These are phyloP conservation scores for Hyphodiscus hymeniophilus DNA, from an alignment of 495 filamentous ascomycete genomes.

Conservation along the genomic window DNA sequence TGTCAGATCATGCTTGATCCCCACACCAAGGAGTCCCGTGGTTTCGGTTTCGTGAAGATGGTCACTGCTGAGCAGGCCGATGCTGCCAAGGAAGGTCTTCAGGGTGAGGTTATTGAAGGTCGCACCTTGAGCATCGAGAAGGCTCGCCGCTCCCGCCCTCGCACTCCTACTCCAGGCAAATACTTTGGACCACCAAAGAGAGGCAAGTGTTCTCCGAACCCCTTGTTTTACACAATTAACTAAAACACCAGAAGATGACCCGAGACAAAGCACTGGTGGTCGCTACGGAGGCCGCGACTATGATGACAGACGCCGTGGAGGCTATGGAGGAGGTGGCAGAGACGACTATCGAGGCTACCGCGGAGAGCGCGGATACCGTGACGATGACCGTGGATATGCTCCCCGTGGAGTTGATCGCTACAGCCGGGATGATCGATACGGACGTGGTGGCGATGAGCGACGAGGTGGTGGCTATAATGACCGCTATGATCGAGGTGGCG, in stretches of 20 bases:
- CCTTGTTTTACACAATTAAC: conserved; percentile 23
- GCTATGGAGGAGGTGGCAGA: conserved; percentile 22
- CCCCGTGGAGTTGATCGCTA: conserved; percentile 30
- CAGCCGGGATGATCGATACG: conserved; percentile 32
- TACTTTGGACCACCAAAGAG: conserved; percentile 99
- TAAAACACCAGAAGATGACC: conserved; percentile 43
- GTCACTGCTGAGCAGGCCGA: conserved; percentile 86
- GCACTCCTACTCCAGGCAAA: conserved; percentile 95
- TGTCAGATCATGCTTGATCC: conserved; percentile 99
- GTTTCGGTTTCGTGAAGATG: conserved; percentile 99
- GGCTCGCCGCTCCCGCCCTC: conserved; percentile 85
- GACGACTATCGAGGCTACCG: conserved; percentile 29
- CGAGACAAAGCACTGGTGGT: conserved; percentile 40
- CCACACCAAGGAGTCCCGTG: conserved; percentile 95
- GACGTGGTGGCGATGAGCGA: conserved; percentile 46
- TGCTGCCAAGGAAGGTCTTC: conserved; percentile 90
- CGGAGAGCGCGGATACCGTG: conserved; percentile 16
- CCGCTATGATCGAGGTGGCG: conserved; percentile 38
- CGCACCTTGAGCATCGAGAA: conserved; percentile 98
- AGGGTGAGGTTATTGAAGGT: conserved; percentile 92
- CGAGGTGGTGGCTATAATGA: conserved; percentile 46
- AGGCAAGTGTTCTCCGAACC: conserved; percentile 49
- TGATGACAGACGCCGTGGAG: conserved; percentile 37
- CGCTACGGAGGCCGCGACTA: conserved; percentile 43
- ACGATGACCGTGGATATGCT: conserved; percentile 22